Evolutionary conservation across 805 yeast species (phyloP).

Genomic region (Pichia deserticola): DNA sequence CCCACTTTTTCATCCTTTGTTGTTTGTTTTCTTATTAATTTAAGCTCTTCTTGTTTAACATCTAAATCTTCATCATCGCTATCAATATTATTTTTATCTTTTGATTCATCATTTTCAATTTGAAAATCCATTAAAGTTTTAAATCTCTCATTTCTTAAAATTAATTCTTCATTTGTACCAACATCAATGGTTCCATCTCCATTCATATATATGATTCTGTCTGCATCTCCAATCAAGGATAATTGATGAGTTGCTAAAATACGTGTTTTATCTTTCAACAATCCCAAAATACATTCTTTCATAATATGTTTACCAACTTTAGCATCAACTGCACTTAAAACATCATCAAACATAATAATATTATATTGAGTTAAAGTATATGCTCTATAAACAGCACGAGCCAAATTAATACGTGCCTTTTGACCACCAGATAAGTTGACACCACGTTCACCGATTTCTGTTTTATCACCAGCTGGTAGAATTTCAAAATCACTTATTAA

Average conservation of each 20-base stretch:
- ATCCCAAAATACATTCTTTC: slow-evolving; percentile 56
- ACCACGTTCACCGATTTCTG: slow-evolving; percentile 84
- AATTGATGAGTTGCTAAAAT: slow-evolving; percentile 74
- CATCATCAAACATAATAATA: slow-evolving; percentile 68
- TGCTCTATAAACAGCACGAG: slow-evolving; percentile 59
- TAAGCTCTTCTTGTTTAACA: slow-evolving; percentile 15
- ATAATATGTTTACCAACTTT: slow-evolving; percentile 78
- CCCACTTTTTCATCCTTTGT: slow-evolving; percentile 26
- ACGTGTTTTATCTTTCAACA: slow-evolving; percentile 52
- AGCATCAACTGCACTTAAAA: slow-evolving; percentile 79
- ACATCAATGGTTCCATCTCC: slow-evolving; percentile 52
- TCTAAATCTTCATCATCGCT: slow-evolving; percentile 26
- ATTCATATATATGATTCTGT: slow-evolving; percentile 56
- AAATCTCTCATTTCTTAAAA: slow-evolving; percentile 38
- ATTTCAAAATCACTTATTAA: slow-evolving; percentile 57
- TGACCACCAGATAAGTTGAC: slow-evolving; percentile 84
- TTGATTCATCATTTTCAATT: slow-evolving; percentile 8
- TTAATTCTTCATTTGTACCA: slow-evolving; percentile 54
- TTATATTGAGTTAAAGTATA: slow-evolving; percentile 35
- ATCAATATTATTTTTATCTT: background rate
- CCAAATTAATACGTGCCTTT: slow-evolving; percentile 73
- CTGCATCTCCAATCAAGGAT: slow-evolving; percentile 37
- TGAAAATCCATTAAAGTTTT: slow-evolving; percentile 40
- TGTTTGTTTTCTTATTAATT: slow-evolving; percentile 18
- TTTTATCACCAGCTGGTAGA: slow-evolving; percentile 67